phyloP scores from a whole-genome alignment of 345 rosid genomes.

The Isatis tinctoria region DNA sequence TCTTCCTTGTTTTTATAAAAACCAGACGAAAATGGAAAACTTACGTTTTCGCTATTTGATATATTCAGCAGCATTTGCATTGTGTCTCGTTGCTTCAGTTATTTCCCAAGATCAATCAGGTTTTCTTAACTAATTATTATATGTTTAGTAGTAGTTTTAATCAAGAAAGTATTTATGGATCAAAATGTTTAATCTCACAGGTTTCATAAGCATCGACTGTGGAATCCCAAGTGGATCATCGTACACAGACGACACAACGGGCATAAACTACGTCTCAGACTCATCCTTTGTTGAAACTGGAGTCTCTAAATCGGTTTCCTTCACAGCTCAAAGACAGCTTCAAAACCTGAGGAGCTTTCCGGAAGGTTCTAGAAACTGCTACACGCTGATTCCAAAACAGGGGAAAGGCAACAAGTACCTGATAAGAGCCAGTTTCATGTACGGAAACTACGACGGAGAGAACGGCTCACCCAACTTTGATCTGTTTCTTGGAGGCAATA shows the following conservation, averaged over 20 bases:
- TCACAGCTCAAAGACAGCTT: conserved; percentile 5
- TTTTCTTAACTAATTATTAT: too few relatives aligned
- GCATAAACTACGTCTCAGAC: conserved; percentile 40
- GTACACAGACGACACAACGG: conserved; percentile 29
- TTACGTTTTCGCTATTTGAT: background rate
- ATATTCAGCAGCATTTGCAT: background rate
- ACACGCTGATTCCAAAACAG: conserved; percentile 23
- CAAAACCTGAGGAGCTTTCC: conserved; percentile 37
- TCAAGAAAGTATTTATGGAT: too few relatives aligned
- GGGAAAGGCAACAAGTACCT: conserved; percentile 33
- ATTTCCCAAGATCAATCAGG: conserved; percentile 25
- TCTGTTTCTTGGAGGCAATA: conserved; percentile 28
- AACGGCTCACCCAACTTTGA: conserved; percentile 27
- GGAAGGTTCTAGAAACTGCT: conserved; percentile 41
- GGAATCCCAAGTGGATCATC: conserved; percentile 29
- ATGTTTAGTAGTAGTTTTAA: too few relatives aligned
- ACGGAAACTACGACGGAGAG: conserved; percentile 38
- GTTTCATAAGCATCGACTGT: conserved; percentile 48
- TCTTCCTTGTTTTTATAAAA: background rate
- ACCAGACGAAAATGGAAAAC: background rate
- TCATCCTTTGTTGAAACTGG: conserved; percentile 30
- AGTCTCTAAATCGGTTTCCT: background rate
- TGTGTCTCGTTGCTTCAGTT: conserved; percentile 2
- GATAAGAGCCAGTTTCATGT: conserved; percentile 37
- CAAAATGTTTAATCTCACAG: background rate